These are phyloP conservation scores for Sugiyamaella lignohabitans DNA, from an alignment of 805 yeast species.

Conservation along the genomic window DNA sequence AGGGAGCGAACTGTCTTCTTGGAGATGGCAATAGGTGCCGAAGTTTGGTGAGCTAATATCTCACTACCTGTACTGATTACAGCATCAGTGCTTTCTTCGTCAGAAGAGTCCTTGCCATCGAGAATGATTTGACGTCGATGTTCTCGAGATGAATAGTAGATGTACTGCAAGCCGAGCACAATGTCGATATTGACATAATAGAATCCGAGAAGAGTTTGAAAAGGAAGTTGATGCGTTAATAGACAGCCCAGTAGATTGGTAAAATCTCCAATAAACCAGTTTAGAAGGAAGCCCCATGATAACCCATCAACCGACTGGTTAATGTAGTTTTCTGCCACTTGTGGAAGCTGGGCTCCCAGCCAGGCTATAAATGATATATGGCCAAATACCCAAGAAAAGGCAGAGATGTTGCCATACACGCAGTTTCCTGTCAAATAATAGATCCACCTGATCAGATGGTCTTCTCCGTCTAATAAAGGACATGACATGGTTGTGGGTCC, in stretches of 20 bases:
- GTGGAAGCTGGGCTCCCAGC: constrained; percentile 73
- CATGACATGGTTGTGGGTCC: too few species aligned
- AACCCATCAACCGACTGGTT: constrained; percentile 62
- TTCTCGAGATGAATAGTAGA: constrained; percentile 48
- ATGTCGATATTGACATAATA: constrained; percentile 72
- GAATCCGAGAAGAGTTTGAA: constrained; percentile 64
- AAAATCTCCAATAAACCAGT: constrained; percentile 63
- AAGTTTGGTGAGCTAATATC: neutral
- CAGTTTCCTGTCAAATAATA: constrained; percentile 22
- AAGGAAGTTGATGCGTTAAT: constrained; percentile 70
- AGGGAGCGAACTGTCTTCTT: constrained; percentile 3
- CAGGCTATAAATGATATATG: constrained; percentile 40
- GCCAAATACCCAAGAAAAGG: constrained; percentile 22
- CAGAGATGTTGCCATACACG: constrained; percentile 25
- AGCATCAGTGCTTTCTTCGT: neutral
- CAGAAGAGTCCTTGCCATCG: constrained; percentile 2
- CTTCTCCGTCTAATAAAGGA: constrained; percentile 25
- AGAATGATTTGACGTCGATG: constrained; percentile 25
- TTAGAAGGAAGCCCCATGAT: constrained; percentile 49
- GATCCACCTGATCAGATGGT: constrained; percentile 24
- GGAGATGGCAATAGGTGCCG: constrained; percentile 7
- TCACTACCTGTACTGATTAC: neutral
- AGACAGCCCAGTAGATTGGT: constrained; percentile 63
- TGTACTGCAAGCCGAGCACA: constrained; percentile 61
- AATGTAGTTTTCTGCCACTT: constrained; percentile 52